Evolutionary conservation across 2,329 filamentous ascomycete genomes (phyloP).

Genomic region (Alternaria sp.): DNA sequence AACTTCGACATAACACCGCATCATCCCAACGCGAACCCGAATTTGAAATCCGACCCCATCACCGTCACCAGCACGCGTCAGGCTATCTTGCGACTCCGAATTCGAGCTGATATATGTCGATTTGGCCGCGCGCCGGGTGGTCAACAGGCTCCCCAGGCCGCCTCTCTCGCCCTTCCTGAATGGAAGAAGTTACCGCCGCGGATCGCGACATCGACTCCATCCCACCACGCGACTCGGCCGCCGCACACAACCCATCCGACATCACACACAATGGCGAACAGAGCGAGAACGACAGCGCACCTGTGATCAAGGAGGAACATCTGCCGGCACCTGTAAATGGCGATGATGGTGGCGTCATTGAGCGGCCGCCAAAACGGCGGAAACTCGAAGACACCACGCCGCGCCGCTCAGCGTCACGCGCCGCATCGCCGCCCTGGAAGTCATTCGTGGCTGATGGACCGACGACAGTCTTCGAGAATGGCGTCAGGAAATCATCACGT

Average conservation of each 20-base stretch:
- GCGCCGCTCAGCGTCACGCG: constrained; percentile 50
- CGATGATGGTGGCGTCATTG: constrained; percentile 31
- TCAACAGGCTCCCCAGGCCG: constrained; percentile 38
- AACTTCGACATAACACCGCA: constrained; percentile 40
- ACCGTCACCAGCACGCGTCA: constrained; percentile 22
- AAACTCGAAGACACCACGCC: constrained; percentile 54
- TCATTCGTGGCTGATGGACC: constrained; percentile 83
- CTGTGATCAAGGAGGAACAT: constrained; percentile 40
- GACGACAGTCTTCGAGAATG: constrained; percentile 76
- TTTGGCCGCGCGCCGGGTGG: constrained; percentile 41
- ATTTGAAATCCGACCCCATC: constrained; percentile 40
- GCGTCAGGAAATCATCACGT: constrained; percentile 66
- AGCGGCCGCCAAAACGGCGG: constrained; percentile 65
- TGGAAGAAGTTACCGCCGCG: constrained; percentile 41
- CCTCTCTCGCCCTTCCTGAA: constrained; percentile 35
- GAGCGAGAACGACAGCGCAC: constrained; percentile 20
- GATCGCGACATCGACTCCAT: constrained; percentile 39
- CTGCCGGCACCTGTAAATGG: constrained; percentile 19
- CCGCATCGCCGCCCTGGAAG: constrained; percentile 91
- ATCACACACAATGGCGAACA: constrained; percentile 22
- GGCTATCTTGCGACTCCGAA: constrained; percentile 29
- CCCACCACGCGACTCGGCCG: constrained; percentile 29
- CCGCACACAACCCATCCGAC: constrained; percentile 25
- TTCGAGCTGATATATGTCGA: constrained; percentile 35
- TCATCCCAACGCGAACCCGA: constrained; percentile 31